Percentiles rank a stretch among this genome's conserved stretches.
Evolutionary conservation across 129 eudicot genomes (phyloP).

Genomic region (Ambrosia artemisiifolia): DNA sequence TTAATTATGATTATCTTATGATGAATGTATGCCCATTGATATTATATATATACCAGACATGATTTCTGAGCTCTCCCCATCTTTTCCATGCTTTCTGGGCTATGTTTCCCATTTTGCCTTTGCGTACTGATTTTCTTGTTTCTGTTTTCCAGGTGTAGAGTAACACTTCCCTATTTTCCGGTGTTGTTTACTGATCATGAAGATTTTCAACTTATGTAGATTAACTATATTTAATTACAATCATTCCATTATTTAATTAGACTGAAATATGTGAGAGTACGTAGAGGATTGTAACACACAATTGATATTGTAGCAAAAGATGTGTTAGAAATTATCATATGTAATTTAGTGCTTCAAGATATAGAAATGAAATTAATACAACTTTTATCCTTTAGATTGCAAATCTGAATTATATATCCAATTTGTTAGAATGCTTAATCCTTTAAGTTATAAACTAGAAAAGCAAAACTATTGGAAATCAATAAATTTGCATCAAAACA

Average conservation of each 20-base stretch:
- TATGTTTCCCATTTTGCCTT: constrained; percentile 51
- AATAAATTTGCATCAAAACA: constrained; percentile 10
- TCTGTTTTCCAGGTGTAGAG: constrained; percentile 17
- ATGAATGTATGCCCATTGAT: constrained; percentile 21
- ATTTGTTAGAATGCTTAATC: not conserved
- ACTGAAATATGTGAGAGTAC: no score
- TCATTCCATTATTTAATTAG: no score
- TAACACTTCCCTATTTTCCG: constrained; percentile 14
- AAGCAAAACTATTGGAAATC: constrained; percentile 8
- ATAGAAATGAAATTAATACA: not conserved
- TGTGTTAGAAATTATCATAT: not conserved
- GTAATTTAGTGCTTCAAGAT: not conserved
- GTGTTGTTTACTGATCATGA: constrained; percentile 12
- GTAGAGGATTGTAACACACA: no score
- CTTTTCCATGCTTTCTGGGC: constrained; percentile 60
- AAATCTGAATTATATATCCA: not conserved
- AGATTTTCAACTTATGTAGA: not conserved
- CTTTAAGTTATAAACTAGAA: not conserved
- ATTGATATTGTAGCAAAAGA: not conserved
- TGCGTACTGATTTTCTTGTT: constrained; percentile 29
- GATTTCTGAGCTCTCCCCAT: constrained; percentile 20
- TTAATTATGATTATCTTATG: constrained; percentile 2
- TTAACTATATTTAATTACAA: not conserved
- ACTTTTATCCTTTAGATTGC: not conserved
- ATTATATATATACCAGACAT: constrained; percentile 23